These are phyloP conservation scores for Colletotrichum destructivum DNA, from an alignment of 2,329 filamentous ascomycete species.

Conservation along the genomic window DNA sequence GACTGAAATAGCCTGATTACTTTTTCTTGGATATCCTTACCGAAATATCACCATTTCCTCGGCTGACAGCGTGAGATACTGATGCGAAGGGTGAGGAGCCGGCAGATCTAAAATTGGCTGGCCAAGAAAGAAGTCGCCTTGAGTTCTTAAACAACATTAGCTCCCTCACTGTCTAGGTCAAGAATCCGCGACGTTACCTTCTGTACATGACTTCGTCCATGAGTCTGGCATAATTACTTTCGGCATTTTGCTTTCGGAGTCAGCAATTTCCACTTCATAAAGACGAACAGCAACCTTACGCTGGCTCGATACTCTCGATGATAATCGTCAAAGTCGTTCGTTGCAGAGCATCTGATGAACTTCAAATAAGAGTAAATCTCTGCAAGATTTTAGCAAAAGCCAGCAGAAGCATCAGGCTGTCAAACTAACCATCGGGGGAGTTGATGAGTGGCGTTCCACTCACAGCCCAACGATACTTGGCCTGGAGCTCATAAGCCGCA, in stretches of 20 bases:
- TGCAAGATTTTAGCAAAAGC: background rate
- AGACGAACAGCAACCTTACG: background rate
- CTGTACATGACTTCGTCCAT: slow-evolving; percentile 31
- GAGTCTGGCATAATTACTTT: no score
- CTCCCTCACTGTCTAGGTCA: no score
- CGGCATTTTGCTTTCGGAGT: background rate
- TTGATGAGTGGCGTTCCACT: slow-evolving; percentile 57
- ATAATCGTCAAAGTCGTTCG: no score
- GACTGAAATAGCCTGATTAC: no score
- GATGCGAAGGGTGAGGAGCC: slow-evolving; percentile 22
- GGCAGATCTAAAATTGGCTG: slow-evolving; percentile 48
- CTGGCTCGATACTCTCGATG: slow-evolving; percentile 43
- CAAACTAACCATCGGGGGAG: slow-evolving; percentile 46
- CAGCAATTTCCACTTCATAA: slow-evolving; percentile 25
- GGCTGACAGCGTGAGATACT: slow-evolving; percentile 45
- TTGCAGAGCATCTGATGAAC: no score
- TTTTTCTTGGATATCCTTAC: no score
- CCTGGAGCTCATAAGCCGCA: slow-evolving; percentile 41
- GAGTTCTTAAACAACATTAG: no score
- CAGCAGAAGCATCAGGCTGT: no score
- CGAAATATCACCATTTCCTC: slow-evolving; percentile 48
- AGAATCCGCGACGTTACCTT: no score
- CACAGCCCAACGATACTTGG: slow-evolving; percentile 55
- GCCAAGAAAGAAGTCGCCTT: slow-evolving; percentile 49
- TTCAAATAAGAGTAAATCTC: slow-evolving; percentile 56